Evolutionary conservation across 2,329 filamentous ascomycete species (phyloP), one percentile per base, ranked within the genome.

Genomic region (Pseudogymnoascus sp.): DNA sequence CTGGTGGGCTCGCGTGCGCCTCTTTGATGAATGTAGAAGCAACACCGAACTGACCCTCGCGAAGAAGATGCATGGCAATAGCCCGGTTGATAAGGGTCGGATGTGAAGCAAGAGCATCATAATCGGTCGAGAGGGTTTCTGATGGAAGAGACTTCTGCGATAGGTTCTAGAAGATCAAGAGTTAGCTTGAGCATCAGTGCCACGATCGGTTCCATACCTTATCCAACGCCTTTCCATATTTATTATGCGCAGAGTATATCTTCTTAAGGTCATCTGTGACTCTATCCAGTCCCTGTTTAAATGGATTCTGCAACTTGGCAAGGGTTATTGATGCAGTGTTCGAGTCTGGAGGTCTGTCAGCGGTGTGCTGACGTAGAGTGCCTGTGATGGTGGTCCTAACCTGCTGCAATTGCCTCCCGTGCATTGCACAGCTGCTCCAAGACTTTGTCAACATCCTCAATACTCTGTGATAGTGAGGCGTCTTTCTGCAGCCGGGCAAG

Each of bases 21-120:
- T 97, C 95, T 12, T 83, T 79, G 59, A 96, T 84, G 70, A 99
- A 97, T 1, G 88, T 91, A 14, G 88, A 86, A 11, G 93, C 93
- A 1, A 96, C 93, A 21, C 82, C 83, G 75, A 99, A 99, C 73
- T 96, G 90, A 59, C 95, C 95, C 77, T 97, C 93, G 42, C 95
- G 90, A 40, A 99, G 83, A 21, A 99, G 83, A 73, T 99, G 95
- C 92, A 97, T 97, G 8, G 90, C 90, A 69, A 99, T 96, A 5
- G 95, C 93, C 63, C 93, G 86, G 76, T 97, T 96, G 73, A 97
- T 91, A 11, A 97, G 81, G 14, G 83, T 80, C 3, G 89, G 83
- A 68, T 96, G 87, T 18, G 87, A 84, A 1, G 85, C 87, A 75
- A 97, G 86, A 36, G 87, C 89, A 75, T 96, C 91, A 70, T 91